Base-by-base conservation (phyloP, 805 yeast species). In the Kluyveromyces nonfermentans region DNA sequence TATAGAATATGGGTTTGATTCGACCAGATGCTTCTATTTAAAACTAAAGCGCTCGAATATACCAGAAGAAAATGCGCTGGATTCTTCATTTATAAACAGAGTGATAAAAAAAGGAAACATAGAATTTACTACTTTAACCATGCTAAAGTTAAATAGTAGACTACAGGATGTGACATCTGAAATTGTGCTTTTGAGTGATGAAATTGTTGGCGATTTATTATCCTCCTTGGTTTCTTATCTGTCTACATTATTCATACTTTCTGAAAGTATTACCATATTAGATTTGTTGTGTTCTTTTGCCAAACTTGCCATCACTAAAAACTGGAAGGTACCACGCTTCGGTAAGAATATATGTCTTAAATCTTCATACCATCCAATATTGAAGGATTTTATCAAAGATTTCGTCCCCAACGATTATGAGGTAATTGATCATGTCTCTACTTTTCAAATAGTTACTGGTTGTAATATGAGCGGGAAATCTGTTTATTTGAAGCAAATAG, bases 401-500 rank as follows among this genome's bases (percentile, higher is more conserved):
- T 67, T 62, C 50, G 51, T 70, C 15, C 55, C 71, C 1, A 74
- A 74, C 53, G 70, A 70, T 49, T 58, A 70, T 1, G 58, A 60
- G 4, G 59, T 65, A 4, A 50, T 62, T 6, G 46, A 54, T 5
- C 63, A 59, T 8, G 56, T 63, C 7, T 70, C 76, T 2, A 50
- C 70, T 22, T 53, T 74, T 7, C 75, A 72, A 44, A 65, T 78
- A 1, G 65, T 78, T 5, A 77, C 82, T 0, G 82, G 83, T 0
- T 74, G 78, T 3, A 78, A 78, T 48, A 75, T 75, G 80, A 78
- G 81, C 40, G 84, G 83, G 2, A 78, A 78, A 51, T 77, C 82
- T 0, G 72, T 77, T 5, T 75, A 74, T 46, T 67, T 78, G 34
- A 70, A 71, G 41, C 80, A 76, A 49, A 64, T 74, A 7, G 76